These are phyloP conservation scores for Elaphomyces granulatus DNA, from an alignment of 495 filamentous ascomycete genomes.

Conservation along the genomic window DNA sequence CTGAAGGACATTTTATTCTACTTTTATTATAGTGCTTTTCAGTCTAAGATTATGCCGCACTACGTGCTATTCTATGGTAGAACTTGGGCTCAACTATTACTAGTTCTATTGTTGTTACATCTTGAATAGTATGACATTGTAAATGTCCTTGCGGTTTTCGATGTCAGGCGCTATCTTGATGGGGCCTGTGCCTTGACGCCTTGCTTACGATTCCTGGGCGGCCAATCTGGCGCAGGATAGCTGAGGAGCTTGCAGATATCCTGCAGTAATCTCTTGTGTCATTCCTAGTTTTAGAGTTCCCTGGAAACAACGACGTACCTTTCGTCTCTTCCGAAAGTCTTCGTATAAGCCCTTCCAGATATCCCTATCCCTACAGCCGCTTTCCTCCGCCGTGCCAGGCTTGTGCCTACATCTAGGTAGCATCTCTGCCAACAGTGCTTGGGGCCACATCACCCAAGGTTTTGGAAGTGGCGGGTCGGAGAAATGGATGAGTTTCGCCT, in stretches of 20 bases:
- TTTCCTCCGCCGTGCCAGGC: constrained; percentile 28
- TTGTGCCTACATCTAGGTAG: constrained; percentile 45
- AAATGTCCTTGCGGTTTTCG: too few species aligned
- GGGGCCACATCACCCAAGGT: constrained; percentile 55
- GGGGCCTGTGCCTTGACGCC: too few species aligned
- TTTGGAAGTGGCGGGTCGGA: constrained; percentile 71
- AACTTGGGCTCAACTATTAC: too few species aligned
- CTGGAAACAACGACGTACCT: constrained; percentile 33
- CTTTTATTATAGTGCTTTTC: too few species aligned
- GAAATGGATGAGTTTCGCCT: constrained; percentile 70
- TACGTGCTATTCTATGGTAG: too few species aligned
- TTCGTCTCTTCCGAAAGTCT: constrained; percentile 47
- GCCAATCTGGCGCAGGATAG: constrained; percentile 32
- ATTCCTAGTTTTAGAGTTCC: neutral
- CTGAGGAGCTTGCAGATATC: constrained; percentile 36
- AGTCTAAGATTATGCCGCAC: too few species aligned
- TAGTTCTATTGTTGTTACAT: too few species aligned
- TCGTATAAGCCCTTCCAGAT: constrained; percentile 60
- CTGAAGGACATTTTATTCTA: too few species aligned
- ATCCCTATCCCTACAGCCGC: constrained; percentile 47
- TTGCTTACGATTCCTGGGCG: too few species aligned
- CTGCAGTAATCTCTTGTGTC: constrained; percentile 15
- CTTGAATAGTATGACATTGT: too few species aligned
- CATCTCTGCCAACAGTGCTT: constrained; percentile 36
- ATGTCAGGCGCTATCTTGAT: too few species aligned